Conservation (phyloP, 257 asterid species). For the Solanum medicagineum region DNA sequence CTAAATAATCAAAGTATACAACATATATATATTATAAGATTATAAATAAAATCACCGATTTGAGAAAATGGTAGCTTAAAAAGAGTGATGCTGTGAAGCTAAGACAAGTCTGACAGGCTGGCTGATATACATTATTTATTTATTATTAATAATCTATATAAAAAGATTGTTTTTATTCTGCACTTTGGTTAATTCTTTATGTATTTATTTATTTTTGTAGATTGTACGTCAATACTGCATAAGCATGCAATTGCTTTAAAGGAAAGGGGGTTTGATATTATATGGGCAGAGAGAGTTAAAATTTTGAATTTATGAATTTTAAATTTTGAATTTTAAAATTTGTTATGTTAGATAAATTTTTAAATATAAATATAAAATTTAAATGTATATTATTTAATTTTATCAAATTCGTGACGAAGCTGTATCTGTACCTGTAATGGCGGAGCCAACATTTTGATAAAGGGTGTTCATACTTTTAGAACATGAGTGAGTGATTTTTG, state of each 20-base stretch:
- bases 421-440: no score
- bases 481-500: no score
- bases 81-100: neutral
- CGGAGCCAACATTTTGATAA: no score
- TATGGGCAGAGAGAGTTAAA: neutral
- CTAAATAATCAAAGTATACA: neutral
- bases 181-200: neutral
- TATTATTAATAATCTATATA: no score
- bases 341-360: no score
- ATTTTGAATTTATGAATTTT: no score
- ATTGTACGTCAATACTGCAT: neutral
- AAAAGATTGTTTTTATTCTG: neutral
- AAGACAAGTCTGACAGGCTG: neutral
- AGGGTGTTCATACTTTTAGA: no score
- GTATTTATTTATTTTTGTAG: neutral
- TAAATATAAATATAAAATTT: no score
- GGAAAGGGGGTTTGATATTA: neutral
- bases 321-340: no score
- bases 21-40: neutral
- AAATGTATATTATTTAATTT: no score
- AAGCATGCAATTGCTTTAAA: neutral
- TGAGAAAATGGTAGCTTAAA: neutral
- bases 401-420: no score
- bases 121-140: no score
- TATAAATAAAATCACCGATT: neutral